Base-by-base conservation (phyloP, 306 rosid species). In the Cajanus cajan region DNA sequence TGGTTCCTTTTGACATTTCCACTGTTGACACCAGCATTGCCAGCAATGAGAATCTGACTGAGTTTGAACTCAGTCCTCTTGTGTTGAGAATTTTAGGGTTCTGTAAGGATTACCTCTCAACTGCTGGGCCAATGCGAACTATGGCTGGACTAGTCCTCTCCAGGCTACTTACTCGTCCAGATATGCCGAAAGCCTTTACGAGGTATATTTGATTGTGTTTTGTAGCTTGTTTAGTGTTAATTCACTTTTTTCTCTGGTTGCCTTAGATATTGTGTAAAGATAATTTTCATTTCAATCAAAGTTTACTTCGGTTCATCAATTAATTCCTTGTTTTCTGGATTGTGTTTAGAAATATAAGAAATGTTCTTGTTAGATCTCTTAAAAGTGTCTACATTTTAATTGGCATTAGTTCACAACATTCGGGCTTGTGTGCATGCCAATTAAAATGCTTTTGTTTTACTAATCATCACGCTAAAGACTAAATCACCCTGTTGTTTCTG, bases 1-100 rank as follows among this genome's bases (percentile, higher is more conserved):
- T 95, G 88, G 97, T 95, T 81, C 98, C 98, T 1, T 95, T 95
- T 85, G 98, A 92, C 80, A 89, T 95, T 75, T 95, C 97, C 71
- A 88, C 91, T 1, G 90, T 95, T 18, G 98, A 95, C 58, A 83
- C 97, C 36, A 95, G 98, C 50, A 91, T 91, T 78, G 89, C 94
- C 16, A 78, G 80, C 84, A 64, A 64, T 51, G 87, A 70, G 52
- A 69, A 68, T 78, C 69, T 87, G 34, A 81, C 78, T 37, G 89
- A 91, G 77, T 82, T 79, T 58, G 98, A 92, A 77, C 87, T 85
- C 2, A 82, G 91, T 47, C 98, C 98, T 50, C 85, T 95, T 47
- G 98, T 91, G 79, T 84, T 88, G 89, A 92, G 88, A 86, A 95
- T 95, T 16, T 76, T 89, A 57, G 90, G 97, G 80, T 86, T 92